Conservation (phyloP, 225 moss, liverwort and hornwort genomes). For the Lunularia cruciata region DNA sequence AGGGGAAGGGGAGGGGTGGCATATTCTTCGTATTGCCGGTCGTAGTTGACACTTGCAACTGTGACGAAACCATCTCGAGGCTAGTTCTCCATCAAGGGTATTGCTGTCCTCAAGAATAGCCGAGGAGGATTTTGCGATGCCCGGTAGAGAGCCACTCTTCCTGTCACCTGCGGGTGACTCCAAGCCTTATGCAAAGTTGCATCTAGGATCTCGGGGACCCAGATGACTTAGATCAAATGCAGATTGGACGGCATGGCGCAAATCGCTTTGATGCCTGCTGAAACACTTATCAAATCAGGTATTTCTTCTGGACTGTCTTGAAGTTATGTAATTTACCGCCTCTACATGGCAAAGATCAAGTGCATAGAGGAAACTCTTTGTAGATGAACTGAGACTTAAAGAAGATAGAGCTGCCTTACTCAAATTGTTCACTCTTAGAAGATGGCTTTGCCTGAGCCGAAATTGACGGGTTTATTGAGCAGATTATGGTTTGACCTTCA, state of each 20-base stretch:
- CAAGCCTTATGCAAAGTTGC: background rate
- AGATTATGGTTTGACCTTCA: no score
- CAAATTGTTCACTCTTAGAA: no score
- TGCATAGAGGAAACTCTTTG: no score
- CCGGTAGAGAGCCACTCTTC: background rate
- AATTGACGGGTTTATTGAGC: background rate
- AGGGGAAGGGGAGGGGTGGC: background rate
- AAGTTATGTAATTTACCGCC: no score
- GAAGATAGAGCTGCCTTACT: background rate
- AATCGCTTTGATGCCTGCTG: slow-evolving; percentile 23
- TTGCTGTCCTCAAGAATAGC: no score
- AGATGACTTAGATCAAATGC: slow-evolving; percentile 12
- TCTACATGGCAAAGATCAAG: no score
- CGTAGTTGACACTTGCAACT: slow-evolving; percentile 4
- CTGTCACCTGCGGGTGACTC: slow-evolving; percentile 11
- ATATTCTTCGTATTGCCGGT: slow-evolving; percentile 3
- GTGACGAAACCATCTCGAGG: background rate
- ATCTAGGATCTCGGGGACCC: slow-evolving; percentile 5
- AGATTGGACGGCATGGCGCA: slow-evolving; percentile 24
- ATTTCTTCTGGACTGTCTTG: background rate
- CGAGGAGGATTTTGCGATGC: slow-evolving; percentile 7
- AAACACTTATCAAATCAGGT: slow-evolving; percentile 19
- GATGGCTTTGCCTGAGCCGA: background rate
- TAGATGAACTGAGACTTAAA: no score
- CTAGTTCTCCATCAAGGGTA: no score